These are phyloP conservation scores for Aspergillus panamensis DNA, from an alignment of 495 filamentous ascomycete genomes.

Conservation along the genomic window DNA sequence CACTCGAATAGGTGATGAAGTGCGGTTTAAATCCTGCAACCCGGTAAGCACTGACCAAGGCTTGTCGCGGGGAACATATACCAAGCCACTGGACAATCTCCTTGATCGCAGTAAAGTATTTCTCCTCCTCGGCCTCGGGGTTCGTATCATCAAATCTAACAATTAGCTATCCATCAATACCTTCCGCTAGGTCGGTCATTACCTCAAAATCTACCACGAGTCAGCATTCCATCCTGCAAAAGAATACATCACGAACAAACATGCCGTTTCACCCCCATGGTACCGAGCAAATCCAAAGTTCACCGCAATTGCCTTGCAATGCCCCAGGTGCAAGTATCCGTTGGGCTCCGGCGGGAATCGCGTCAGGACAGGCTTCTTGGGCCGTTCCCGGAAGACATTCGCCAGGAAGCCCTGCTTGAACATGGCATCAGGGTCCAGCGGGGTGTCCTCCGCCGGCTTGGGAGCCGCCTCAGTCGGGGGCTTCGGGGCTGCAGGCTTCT, in stretches of 20 bases:
- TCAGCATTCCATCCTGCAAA: constrained; percentile 1
- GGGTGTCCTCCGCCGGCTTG: constrained; percentile 36
- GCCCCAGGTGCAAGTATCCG: constrained; percentile 77
- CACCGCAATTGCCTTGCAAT: constrained; percentile 93
- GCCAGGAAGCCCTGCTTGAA: constrained; percentile 84
- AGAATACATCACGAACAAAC: background rate
- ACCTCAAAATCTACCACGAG: constrained; percentile 7
- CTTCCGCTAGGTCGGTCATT: background rate
- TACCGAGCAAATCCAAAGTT: constrained; percentile 94
- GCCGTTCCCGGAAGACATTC: constrained; percentile 74
- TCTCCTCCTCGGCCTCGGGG: constrained; percentile 75
- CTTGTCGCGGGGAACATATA: background rate
- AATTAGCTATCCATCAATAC: constrained; percentile 44
- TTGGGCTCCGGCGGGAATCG: constrained; percentile 91
- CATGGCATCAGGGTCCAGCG: constrained; percentile 64
- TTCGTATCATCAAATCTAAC: constrained; percentile 79
- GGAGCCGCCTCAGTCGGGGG: constrained; percentile 31
- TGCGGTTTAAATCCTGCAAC: constrained; percentile 60
- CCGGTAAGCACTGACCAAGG: background rate
- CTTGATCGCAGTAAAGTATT: constrained; percentile 72
- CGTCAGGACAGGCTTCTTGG: constrained; percentile 61
- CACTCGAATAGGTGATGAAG: constrained; percentile 73
- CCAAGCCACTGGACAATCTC: constrained; percentile 78
- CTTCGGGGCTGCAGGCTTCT: constrained; percentile 27
- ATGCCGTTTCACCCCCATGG: constrained; percentile 58